Base-by-base conservation (phyloP, 1,139 yeast genomes). In the Candida tropicalis region DNA sequence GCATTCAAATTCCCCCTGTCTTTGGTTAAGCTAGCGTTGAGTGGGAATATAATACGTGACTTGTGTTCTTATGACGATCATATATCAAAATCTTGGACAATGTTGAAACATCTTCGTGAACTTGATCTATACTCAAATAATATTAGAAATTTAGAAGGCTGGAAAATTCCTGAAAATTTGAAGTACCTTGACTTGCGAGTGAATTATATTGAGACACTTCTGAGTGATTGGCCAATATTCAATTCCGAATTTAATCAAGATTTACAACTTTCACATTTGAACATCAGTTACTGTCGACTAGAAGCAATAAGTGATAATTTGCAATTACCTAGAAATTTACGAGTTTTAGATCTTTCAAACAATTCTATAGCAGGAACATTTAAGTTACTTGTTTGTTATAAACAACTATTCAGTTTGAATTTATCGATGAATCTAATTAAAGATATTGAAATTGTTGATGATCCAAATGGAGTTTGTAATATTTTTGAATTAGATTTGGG, bases 1-100 rank as follows among this genome's bases (percentile, higher is more conserved):
- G 50, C 44, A 22, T 60, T 68, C 41, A 46, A 52, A 17, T 66
- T 67, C 42, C 73, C 73, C 2, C 26, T 22, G 1, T 54, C 58
- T 1, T 48, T 68, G 35, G 46, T 47, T n/a, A 47, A 48, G 6
- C 49, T 68, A 13, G 54, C 58, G 3, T 42, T 68, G 15, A 49
- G 58, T 3, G 62, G 62, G 1, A 66, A 66, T 43, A 8, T 50
- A 51, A 38, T 53, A 55, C 29, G 40, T 22, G 22, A 48, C 8
- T 16, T 44, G 17, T n/a, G 18, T 3, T 16, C 55, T 4, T 66
- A 56, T 38, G 52, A 57, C n/a, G 38, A 8, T 65, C 56, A 38
- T 51, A 56, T 12, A 35, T 43, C 1, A 48, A 50, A 25, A 39
- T 46, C 5, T 42, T 68, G 74, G 73, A 40, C 39, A 4, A 51